Conservation (phyloP, 768 basidiomycete species). For the Collybia nuda region DNA sequence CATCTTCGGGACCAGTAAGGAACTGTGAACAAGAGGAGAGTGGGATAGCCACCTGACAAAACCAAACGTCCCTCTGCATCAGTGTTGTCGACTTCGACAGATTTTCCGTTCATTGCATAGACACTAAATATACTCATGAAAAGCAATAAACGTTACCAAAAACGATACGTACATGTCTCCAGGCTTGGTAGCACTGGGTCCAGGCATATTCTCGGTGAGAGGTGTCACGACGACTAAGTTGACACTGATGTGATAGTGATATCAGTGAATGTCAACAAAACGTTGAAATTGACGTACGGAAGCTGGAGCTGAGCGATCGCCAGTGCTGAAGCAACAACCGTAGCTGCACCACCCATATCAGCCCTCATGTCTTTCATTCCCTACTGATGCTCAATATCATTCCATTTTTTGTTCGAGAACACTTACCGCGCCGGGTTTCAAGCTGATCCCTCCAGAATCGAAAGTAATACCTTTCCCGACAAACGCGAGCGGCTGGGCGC, state of each 20-base stretch:
- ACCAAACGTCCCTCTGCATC: conserved; percentile 82
- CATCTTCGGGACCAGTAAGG: conserved; percentile 44
- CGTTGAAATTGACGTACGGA: conserved; percentile 53
- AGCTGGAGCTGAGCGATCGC: conserved; percentile 80
- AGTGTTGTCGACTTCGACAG: conserved; percentile 85
- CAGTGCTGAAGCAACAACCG: conserved; percentile 68
- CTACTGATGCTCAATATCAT: conserved; percentile 26
- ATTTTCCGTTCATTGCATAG: conserved; percentile 88
- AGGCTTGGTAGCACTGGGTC: conserved; percentile 71
- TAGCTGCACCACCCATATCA: conserved; percentile 89
- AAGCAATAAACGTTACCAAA: neutral
- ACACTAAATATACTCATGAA: conserved; percentile 38
- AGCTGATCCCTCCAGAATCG: conserved; percentile 84
- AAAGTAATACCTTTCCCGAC: conserved; percentile 93
- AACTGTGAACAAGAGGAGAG: neutral
- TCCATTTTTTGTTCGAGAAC: too few species aligned
- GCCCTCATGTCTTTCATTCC: conserved; percentile 85
- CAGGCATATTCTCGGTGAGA: conserved; percentile 85
- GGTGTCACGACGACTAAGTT: conserved; percentile 75
- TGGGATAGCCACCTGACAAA: conserved; percentile 53
- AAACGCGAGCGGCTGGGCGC: conserved; percentile 64
- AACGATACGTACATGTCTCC: conserved; percentile 68
- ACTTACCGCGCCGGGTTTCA: conserved; percentile 73
- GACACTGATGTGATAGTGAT: conserved; percentile 41
- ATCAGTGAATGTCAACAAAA: neutral